Conservation (phyloP, 2,329 filamentous ascomycete genomes). For the Phyllachora maydis region DNA sequence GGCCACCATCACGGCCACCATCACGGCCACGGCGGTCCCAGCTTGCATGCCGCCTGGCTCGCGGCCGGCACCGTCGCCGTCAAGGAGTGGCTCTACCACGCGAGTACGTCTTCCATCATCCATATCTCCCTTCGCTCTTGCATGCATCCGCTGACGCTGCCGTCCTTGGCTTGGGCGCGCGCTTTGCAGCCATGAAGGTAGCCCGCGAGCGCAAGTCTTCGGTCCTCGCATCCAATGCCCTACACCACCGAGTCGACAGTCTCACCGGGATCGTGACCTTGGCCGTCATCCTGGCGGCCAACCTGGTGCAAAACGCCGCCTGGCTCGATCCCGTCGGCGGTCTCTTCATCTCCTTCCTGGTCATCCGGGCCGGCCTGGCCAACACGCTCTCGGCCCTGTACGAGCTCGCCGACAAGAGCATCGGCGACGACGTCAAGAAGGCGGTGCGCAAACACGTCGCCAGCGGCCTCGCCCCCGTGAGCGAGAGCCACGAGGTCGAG, state of each 20-base stretch:
- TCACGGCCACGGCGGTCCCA: slow-evolving; percentile 46
- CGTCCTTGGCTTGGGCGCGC: no score
- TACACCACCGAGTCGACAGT: slow-evolving; percentile 92
- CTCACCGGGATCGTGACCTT: slow-evolving; percentile 88
- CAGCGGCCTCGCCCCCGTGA: slow-evolving; percentile 31
- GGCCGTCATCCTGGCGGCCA: slow-evolving; percentile 72
- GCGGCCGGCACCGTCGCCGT: slow-evolving; percentile 74
- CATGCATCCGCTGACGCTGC: slow-evolving; percentile 8
- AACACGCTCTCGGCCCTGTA: slow-evolving; percentile 69
- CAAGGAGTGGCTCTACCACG: slow-evolving; percentile 94
- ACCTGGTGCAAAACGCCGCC: slow-evolving; percentile 63
- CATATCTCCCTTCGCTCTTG: not conserved
- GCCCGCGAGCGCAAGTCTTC: slow-evolving; percentile 87
- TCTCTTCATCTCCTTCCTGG: slow-evolving; percentile 79
- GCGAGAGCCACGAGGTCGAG: slow-evolving; percentile 34
- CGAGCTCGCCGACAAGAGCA: slow-evolving; percentile 77
- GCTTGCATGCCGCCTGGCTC: slow-evolving; percentile 87
- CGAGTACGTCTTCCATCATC: slow-evolving; percentile 46
- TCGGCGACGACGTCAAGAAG: slow-evolving; percentile 65
- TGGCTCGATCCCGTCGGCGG: slow-evolving; percentile 94
- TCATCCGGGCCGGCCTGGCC: slow-evolving; percentile 71
- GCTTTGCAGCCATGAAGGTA: slow-evolving; percentile 72
- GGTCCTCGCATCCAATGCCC: slow-evolving; percentile 83
- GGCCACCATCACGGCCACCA: slow-evolving; percentile 41
- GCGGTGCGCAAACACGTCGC: slow-evolving; percentile 47